Conservation (phyloP, 768 basidiomycete species). For the Sarcomyxa edulis region DNA sequence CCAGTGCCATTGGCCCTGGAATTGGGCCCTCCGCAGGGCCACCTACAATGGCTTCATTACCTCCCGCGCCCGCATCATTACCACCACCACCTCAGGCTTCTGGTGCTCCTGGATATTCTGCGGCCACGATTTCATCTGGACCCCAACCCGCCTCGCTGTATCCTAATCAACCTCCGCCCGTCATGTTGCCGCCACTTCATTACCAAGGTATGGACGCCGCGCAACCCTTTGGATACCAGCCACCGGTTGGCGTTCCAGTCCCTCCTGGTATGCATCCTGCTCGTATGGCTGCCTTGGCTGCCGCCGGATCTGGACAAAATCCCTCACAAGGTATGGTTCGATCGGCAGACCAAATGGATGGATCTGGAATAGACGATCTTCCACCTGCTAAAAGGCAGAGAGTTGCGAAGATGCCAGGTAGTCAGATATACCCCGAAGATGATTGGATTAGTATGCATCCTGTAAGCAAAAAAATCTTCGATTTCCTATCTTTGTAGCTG, state of each 20-base stretch:
- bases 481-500: background rate
- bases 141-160: conserved; percentile 84
- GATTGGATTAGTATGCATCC: conserved; percentile 93
- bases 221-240: conserved; percentile 78
- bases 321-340: conserved; percentile 70
- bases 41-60: conserved; percentile 58
- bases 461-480: conserved; percentile 42
- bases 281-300: conserved; percentile 55
- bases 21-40: conserved; percentile 80
- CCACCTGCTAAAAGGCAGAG: conserved; percentile 86
- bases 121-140: conserved; percentile 85
- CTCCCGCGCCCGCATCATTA: conserved; percentile 66
- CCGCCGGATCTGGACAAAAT: conserved; percentile 38
- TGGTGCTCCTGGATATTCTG: conserved; percentile 54
- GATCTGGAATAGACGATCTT: conserved; percentile 46
- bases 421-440: conserved; percentile 76
- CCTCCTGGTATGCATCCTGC: conserved; percentile 68
- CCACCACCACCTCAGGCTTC: conserved; percentile 63
- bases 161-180: conserved; percentile 51
- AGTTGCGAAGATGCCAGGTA: conserved; percentile 81
- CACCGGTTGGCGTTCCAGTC: conserved; percentile 15
- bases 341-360: conserved; percentile 79
- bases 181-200: conserved; percentile 82
- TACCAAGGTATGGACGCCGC: conserved; percentile 75
- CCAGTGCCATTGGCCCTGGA: conserved; percentile 79